These are phyloP conservation scores for Cyclanthera cordifolia DNA, from an alignment of 306 rosid species.

Conservation along the genomic window DNA sequence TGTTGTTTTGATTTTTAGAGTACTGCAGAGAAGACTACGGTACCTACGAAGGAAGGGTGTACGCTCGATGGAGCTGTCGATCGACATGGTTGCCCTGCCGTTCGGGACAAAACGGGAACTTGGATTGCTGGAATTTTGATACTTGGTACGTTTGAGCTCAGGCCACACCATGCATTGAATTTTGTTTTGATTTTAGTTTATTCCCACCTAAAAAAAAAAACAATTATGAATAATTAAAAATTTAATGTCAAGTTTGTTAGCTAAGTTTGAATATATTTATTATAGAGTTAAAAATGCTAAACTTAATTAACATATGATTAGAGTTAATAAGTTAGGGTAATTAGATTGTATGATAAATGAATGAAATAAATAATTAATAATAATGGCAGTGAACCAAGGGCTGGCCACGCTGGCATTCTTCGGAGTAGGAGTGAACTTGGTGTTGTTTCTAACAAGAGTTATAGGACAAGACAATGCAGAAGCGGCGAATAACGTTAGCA, in stretches of 20 bases:
- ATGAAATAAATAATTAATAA: too few species aligned
- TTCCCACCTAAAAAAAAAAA: too few species aligned
- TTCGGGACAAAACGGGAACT: slow-evolving; percentile 34
- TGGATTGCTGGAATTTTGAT: slow-evolving; percentile 52
- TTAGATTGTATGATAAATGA: too few species aligned
- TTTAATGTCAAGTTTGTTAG: too few species aligned
- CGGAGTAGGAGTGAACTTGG: slow-evolving; percentile 74
- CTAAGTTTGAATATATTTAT: too few species aligned
- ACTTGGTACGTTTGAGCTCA: slow-evolving; percentile 26
- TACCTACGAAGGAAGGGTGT: slow-evolving; percentile 6
- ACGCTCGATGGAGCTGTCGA: slow-evolving; percentile 54
- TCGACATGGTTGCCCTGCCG: slow-evolving; percentile 47
- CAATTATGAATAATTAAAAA: too few species aligned
- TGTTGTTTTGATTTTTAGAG: slow-evolving; percentile 18
- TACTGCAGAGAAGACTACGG: neutral
- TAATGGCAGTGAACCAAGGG: slow-evolving; percentile 61
- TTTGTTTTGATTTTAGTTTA: too few species aligned
- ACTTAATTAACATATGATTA: too few species aligned
- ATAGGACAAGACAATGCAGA: slow-evolving; percentile 65
- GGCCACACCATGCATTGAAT: neutral
- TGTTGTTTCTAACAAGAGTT: slow-evolving; percentile 52
- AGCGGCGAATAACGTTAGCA: slow-evolving; percentile 74
- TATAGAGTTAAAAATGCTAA: too few species aligned
- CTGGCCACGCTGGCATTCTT: slow-evolving; percentile 72
- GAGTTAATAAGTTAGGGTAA: too few species aligned